Conservation (phyloP, 140 eudicot species). For the Erigeron philadelphicus region DNA sequence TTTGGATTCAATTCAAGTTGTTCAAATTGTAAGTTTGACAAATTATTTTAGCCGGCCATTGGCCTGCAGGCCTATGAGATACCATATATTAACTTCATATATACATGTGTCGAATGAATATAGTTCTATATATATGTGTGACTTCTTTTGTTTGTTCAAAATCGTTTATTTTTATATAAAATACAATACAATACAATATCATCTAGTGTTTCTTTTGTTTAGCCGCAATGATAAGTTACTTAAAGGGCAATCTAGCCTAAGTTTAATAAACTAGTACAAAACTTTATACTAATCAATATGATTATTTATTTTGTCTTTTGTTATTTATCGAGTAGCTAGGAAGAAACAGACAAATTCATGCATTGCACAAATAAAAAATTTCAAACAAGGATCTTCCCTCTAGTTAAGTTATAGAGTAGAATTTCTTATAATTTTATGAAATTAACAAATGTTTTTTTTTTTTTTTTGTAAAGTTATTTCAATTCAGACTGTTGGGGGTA, state of each 20-base stretch:
- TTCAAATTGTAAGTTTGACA: slow-evolving; percentile 19
- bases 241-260: background rate
- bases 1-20: background rate
- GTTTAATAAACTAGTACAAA: background rate
- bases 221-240: slow-evolving; percentile 12
- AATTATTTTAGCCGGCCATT: slow-evolving; percentile 33
- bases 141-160: background rate
- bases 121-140: background rate
- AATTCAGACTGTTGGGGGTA: no score
- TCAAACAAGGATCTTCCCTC: background rate
- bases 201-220: background rate
- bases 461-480: no score
- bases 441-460: no score
- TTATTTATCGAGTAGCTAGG: background rate
- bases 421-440: no score
- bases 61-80: slow-evolving; percentile 40
- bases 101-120: slow-evolving; percentile 23
- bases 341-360: background rate
- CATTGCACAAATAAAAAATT: background rate
- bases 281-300: background rate
- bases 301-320: background rate
- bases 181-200: background rate
- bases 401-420: no score
- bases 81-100: background rate
- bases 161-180: slow-evolving; percentile 4